These are phyloP conservation scores for Ophiocordyceps polyrhachis-furcata DNA, from an alignment of 2,329 filamentous ascomycete species.

Conservation along the genomic window DNA sequence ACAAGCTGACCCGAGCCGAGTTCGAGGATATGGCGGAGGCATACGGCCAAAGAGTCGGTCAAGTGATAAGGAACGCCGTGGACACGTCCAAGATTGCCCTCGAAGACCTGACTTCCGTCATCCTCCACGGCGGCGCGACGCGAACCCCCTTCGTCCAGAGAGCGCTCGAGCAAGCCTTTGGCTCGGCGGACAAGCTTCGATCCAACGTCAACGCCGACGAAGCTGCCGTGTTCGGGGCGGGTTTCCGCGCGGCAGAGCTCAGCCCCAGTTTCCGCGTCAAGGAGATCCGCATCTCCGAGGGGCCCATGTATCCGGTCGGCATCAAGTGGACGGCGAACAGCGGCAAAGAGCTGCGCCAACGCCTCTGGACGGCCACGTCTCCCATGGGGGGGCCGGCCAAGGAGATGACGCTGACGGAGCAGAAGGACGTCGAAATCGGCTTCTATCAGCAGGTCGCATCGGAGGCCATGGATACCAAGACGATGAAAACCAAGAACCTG, in stretches of 20 bases:
- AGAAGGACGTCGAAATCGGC: conserved; percentile 60
- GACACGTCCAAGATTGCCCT: conserved; percentile 53
- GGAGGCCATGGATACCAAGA: conserved; percentile 41
- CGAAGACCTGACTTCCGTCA: conserved; percentile 67
- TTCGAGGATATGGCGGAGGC: conserved; percentile 63
- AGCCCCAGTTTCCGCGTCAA: conserved; percentile 96
- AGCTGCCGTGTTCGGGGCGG: conserved; percentile 86
- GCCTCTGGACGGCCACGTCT: conserved; percentile 64
- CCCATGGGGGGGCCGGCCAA: conserved; percentile 59
- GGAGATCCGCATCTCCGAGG: conserved; percentile 76
- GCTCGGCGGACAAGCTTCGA: conserved; percentile 60
- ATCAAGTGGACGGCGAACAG: conserved; percentile 56
- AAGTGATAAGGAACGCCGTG: conserved; percentile 57
- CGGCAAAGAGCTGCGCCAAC: conserved; percentile 56
- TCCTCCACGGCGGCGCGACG: conserved; percentile 78
- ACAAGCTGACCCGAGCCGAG: conserved; percentile 61
- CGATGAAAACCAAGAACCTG: conserved; percentile 64
- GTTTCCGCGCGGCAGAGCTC: conserved; percentile 79
- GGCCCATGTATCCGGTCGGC: conserved; percentile 51
- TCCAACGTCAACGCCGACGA: conserved; percentile 96
- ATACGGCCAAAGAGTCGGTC: conserved; percentile 48
- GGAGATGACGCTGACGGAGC: conserved; percentile 67
- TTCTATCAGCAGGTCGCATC: conserved; percentile 56
- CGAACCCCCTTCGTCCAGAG: conserved; percentile 91
- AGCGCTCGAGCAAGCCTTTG: conserved; percentile 58